A percentile compares a stretch with the other conserved stretches of the same genome.
These are phyloP conservation scores for Pyrenochaeta sp. DNA, from an alignment of 2,329 filamentous ascomycete species.

Conservation along the genomic window DNA sequence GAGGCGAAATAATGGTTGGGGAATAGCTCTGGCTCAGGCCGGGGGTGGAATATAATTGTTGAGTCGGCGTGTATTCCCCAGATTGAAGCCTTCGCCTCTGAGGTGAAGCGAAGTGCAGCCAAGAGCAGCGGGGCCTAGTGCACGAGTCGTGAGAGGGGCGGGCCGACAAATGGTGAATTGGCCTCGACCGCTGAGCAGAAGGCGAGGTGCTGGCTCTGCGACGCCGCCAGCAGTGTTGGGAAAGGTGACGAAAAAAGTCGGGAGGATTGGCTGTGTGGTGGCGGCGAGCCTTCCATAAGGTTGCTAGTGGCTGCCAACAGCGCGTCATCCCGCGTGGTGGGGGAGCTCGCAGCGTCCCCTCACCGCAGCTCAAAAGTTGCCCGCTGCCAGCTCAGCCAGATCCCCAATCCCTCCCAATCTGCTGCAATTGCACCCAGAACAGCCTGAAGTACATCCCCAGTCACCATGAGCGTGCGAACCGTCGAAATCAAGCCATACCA, in stretches of 20 bases:
- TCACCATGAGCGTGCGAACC: slow-evolving; percentile 72
- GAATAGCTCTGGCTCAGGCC: not conserved
- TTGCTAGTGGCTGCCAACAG: slow-evolving; percentile 28
- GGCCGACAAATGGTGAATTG: not conserved
- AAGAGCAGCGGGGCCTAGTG: not conserved
- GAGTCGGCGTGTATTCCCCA: slow-evolving; percentile 1
- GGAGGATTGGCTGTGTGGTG: slow-evolving; percentile 3
- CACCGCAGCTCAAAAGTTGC: slow-evolving; percentile 38
- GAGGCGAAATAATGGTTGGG: no score
- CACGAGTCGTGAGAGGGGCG: not conserved
- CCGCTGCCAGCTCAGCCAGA: slow-evolving; percentile 21
- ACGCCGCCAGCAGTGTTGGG: slow-evolving; percentile 12
- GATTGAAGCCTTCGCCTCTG: not conserved
- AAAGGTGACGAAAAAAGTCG: slow-evolving; percentile 13
- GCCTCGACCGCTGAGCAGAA: not conserved
- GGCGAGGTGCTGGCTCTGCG: not conserved
- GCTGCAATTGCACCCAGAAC: slow-evolving; percentile 27
- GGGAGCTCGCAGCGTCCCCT: slow-evolving; percentile 35
- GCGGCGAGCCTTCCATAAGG: slow-evolving; percentile 14
- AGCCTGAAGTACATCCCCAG: slow-evolving; percentile 27
- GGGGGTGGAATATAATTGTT: not conserved
- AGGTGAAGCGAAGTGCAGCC: no score
- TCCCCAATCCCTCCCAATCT: slow-evolving; percentile 17
- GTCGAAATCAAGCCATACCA: slow-evolving; percentile 85
- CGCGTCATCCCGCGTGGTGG: slow-evolving; percentile 40